Evolutionary conservation across 2,329 filamentous ascomycete species (phyloP), one percentile per base, ranked within the genome.

Genomic region (Scytalidium sp.): DNA sequence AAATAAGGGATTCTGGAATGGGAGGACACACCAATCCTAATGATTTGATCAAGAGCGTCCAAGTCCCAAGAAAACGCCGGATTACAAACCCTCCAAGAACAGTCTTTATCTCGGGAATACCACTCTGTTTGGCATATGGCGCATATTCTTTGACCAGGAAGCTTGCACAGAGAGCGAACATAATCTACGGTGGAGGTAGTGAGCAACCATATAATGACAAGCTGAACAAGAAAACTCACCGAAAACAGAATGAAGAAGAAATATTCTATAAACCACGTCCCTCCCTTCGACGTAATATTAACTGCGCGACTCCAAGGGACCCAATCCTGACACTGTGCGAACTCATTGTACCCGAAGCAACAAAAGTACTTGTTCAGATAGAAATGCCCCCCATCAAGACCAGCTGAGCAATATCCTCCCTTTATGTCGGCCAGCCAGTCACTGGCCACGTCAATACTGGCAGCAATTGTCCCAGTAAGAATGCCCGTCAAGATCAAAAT

Each of bases 51-150:
- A 90, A 68, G 64, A 97, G 74, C 1, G 93, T 97, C 92, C 92
- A 97, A 25, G 78, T 76, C 9, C 92, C 90, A 63, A 97, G 75
- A 61, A 97, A 96, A 51, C 85, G 82, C 53, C 85, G 81, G 54
- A 99, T 97, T 25, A 99, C 86, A 67, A 97, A 97, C 5, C 93
- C 93, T 39, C 93, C 93, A 47, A 99, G 74, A 8, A 99, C 83
- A 2, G 92, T 97, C 75, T 99, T 99, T 71, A 99, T 95, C 74
- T 99, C 93, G 5, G 93, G 91, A 59, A 99, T 97, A 70, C 93
- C 93, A 66, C 90, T 96, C 64, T 97, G 93, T 66, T 88, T 93
- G 43, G 93, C 93, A 69, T 96, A 90, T 4, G 88, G 76, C 20
- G 90, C 90, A 68, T 92, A 97, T 60, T 87, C 83, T 60, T 87